phyloP scores from a whole-genome alignment of 2,329 filamentous ascomycete genomes.

The Trichoderma atroviride region DNA sequence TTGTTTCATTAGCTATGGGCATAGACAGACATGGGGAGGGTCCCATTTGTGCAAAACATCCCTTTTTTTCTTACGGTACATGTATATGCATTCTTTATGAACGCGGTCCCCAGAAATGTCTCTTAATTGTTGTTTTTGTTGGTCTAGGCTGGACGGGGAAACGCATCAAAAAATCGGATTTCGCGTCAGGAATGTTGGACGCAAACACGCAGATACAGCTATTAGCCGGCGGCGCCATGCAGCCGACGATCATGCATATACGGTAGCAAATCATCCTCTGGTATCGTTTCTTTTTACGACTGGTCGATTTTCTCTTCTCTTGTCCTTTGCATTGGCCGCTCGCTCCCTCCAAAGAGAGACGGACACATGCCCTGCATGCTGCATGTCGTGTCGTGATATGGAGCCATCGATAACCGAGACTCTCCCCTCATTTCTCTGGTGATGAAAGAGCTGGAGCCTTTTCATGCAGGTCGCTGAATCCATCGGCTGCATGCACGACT shows the following conservation, averaged over 20 bases:
- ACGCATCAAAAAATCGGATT: background rate
- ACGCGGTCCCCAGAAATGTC: background rate
- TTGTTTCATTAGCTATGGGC: constrained; percentile 7
- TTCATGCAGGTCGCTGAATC: background rate
- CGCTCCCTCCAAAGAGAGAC: constrained; percentile 4
- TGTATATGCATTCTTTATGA: constrained; percentile 13
- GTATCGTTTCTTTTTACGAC: background rate
- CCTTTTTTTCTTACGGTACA: background rate
- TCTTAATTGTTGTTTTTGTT: background rate
- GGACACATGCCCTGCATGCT: constrained; percentile 14
- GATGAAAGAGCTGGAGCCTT: background rate
- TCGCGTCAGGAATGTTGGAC: background rate
- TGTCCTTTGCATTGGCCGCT: background rate
- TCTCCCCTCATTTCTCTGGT: background rate
- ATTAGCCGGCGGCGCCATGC: background rate
- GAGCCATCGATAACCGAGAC: background rate
- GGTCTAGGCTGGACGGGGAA: constrained; percentile 10
- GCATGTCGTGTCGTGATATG: background rate
- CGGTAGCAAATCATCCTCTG: background rate
- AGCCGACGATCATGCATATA: constrained; percentile 6
- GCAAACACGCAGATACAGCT: background rate
- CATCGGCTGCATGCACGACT: background rate
- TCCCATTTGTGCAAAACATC: background rate
- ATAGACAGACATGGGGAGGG: constrained; percentile 7
- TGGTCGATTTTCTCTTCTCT: background rate